A percentile compares a stretch with the other conserved stretches of the same genome.
Evolutionary conservation across 148 eudicot species (phyloP).

Genomic region (Rhododendron vialii): DNA sequence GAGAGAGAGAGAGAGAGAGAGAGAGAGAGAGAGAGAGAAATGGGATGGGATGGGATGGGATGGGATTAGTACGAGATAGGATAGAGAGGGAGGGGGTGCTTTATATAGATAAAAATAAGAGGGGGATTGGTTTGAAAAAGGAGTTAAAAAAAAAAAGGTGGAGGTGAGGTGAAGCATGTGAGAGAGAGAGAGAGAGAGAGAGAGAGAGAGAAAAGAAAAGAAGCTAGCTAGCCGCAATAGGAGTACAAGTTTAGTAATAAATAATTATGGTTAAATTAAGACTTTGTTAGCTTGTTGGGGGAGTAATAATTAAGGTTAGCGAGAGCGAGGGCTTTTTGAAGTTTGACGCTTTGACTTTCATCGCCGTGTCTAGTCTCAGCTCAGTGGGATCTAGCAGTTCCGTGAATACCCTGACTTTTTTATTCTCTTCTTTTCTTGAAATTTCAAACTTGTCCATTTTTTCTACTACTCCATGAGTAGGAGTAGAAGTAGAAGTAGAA

Average conservation of each 20-base stretch:
- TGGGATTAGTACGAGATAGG: background rate
- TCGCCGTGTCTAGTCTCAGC: background rate
- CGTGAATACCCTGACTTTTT: conserved; percentile 1
- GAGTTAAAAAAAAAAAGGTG: conserved; percentile 14
- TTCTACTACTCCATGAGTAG: background rate
- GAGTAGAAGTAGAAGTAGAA: too few species aligned
- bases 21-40: conserved; percentile 2
- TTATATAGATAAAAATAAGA: conserved; percentile 2
- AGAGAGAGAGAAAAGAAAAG: too few species aligned
- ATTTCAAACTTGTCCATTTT: background rate
- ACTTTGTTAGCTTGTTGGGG: background rate
- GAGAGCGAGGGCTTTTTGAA: conserved; percentile 25
- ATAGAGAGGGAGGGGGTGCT: background rate
- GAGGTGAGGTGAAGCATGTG: conserved; percentile 18
- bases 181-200: conserved; percentile 10
- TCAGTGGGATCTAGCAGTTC: conserved; percentile 13
- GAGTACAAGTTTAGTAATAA: conserved; percentile 18
- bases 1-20: too few species aligned
- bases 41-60: background rate
- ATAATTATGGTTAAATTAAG: background rate
- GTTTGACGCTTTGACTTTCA: conserved; percentile 64
- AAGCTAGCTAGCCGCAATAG: conserved; percentile 57
- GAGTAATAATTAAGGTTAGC: conserved; percentile 7
- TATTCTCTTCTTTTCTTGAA: background rate
- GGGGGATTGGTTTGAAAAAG: conserved; percentile 20